A percentile compares a stretch with the other conserved stretches of the same genome.
Evolutionary conservation across 192 early-diverging fungal species (phyloP).

Genomic region (Backusella parvicylindrica): DNA sequence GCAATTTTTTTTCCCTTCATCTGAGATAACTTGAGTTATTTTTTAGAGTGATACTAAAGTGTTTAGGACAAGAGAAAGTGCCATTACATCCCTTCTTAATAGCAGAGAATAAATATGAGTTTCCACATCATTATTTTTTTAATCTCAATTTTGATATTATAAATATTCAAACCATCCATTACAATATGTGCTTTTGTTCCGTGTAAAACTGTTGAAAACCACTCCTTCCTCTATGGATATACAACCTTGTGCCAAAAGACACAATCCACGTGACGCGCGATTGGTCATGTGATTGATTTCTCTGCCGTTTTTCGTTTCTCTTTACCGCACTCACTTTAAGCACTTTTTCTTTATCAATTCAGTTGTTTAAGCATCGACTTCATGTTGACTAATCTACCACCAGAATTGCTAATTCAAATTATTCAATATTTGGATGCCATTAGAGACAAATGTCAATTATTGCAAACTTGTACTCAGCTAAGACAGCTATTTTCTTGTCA

Average conservation of each 20-base stretch:
- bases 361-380: not conserved
- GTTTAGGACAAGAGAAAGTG: no score
- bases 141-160: no score
- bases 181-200: no score
- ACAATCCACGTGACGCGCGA: not conserved
- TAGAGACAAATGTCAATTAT: slow-evolving; percentile 20
- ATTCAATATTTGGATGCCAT: slow-evolving; percentile 4
- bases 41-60: no score
- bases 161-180: no score
- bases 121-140: no score
- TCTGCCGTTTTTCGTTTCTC: not conserved
- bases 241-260: not conserved
- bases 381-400: slow-evolving; percentile 9
- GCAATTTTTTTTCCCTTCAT: no score
- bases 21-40: no score
- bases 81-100: no score
- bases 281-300: not conserved
- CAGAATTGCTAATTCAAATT: slow-evolving; percentile 24
- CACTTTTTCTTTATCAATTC: not conserved
- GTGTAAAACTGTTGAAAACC: no score
- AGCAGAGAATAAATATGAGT: no score
- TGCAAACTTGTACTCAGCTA: slow-evolving; percentile 9
- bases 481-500: slow-evolving; percentile 7
- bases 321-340: not conserved
- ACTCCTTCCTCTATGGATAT: not conserved